A percentile compares a stretch with the other conserved stretches of the same genome.
These are phyloP conservation scores for Takashimella tepidaria DNA, from an alignment of 1,284 basidiomycete genomes.

Conservation along the genomic window DNA sequence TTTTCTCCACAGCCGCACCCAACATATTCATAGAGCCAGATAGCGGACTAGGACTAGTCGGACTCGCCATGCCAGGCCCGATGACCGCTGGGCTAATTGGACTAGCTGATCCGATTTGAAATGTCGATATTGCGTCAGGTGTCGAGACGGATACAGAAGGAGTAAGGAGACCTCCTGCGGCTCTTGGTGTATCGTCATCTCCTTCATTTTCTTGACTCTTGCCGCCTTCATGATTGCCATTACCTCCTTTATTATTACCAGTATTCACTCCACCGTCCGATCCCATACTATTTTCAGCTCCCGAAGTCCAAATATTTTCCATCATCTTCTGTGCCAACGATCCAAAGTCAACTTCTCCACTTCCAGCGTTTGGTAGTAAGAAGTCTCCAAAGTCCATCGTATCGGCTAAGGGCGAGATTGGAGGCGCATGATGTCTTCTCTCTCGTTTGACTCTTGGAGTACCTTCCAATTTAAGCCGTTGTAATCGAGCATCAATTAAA, in stretches of 20 bases:
- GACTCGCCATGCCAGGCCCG: background rate
- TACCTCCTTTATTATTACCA: too few relatives aligned
- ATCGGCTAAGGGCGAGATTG: conserved; percentile 44
- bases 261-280: too few relatives aligned
- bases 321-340: conserved; percentile 33
- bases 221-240: too few relatives aligned
- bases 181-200: too few relatives aligned
- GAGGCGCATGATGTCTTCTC: conserved; percentile 42
- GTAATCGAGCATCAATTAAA: conserved; percentile 64
- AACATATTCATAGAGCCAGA: background rate
- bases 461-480: conserved; percentile 65
- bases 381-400: conserved; percentile 47
- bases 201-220: too few relatives aligned
- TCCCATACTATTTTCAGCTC: background rate
- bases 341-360: conserved; percentile 30
- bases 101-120: background rate
- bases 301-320: conserved; percentile 13
- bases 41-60: background rate
- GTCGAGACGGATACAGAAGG: background rate
- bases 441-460: conserved; percentile 52
- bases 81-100: background rate
- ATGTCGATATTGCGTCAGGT: background rate
- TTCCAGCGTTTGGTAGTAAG: conserved; percentile 47
- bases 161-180: background rate
- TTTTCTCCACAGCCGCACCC: background rate